Evolutionary conservation across 805 yeast genomes (phyloP), one percentile per base, ranked within the genome.

Genomic region (Cyberlindnera maritima): DNA sequence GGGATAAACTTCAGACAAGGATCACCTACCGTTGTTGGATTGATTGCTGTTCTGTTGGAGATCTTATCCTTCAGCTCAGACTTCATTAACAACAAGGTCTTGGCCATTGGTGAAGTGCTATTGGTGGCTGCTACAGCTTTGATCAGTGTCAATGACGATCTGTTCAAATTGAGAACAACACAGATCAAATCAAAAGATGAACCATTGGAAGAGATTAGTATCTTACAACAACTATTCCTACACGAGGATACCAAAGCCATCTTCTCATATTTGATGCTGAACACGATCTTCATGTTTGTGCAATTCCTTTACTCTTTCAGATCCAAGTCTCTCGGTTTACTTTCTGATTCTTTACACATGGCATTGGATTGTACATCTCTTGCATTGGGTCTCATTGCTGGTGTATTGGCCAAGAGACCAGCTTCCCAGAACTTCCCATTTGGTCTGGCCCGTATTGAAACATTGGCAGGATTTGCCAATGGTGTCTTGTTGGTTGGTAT

Each of bases 311-410:
- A 94, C 64, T 91, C 98, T 0, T 85, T 94, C 67, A 76, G 96
- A 51, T 90, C 98, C 1, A 91, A 88, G 60, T 92, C 98, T 0
- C 70, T 94, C 39, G 97, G 99, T 11, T 71, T 94, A 20, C 66
- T 94, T 43, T 89, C 97, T 17, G 99, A 94, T 61, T 89, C 97
- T 1, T 74, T 94, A 43, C 99, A 94, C 65, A 94, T 94, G 99
- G 86, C 96, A 2, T 72, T 94, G 46, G 99, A 94, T 65, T 94
- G 99, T 64, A 77, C 89, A 0, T 95, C 98, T 0, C 70, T 94
- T 46, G 81, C 94, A 3, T 77, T 94, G 26, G 99, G 99, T 0
- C 70, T 94, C 2, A 74, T 92, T 21, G 99, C 99, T 0, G 88
- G 95, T 19, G 75, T 80, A 13, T 67, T 81, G 43, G 73, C 85